A percentile compares a stretch with the other conserved stretches of the same genome.
Conservation (phyloP, 2,329 filamentous ascomycete genomes). For the Colletotrichum kahawae region DNA sequence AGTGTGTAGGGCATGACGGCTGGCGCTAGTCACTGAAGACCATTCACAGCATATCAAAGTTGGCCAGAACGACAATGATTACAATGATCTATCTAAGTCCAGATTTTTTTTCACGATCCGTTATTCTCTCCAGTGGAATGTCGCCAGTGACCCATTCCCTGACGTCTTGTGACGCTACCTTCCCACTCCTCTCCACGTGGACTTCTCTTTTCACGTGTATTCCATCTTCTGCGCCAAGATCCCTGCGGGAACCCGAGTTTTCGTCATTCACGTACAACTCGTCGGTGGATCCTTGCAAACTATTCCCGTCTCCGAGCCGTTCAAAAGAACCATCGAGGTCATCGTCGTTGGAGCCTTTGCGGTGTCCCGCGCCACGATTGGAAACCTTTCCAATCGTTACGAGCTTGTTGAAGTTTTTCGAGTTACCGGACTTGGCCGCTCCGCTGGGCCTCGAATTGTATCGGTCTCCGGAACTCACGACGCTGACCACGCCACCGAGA, state of each 20-base stretch:
- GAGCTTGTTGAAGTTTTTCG: neutral
- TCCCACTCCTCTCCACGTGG: neutral
- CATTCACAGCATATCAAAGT: neutral
- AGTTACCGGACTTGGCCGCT: neutral
- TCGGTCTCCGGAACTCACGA: neutral
- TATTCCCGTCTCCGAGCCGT: neutral
- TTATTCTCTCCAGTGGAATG: neutral
- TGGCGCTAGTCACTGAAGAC: neutral
- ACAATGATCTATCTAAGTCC: neutral
- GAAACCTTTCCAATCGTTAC: neutral
- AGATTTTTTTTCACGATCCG: neutral
- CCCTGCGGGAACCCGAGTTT: neutral
- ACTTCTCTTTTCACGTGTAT: neutral
- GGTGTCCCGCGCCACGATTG: neutral
- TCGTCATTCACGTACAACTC: neutral
- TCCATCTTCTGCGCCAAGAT: neutral
- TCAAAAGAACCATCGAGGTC: neutral
- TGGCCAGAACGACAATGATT: neutral
- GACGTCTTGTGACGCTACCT: neutral
- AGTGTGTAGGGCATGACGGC: no score
- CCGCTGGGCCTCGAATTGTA: neutral
- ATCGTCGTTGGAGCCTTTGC: neutral
- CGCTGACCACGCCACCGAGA: neutral
- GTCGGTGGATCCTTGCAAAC: neutral
- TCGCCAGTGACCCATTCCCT: neutral